These are phyloP conservation scores for Cryptococcus jaspeensis DNA, from an alignment of 1,284 basidiomycete species.

Conservation along the genomic window DNA sequence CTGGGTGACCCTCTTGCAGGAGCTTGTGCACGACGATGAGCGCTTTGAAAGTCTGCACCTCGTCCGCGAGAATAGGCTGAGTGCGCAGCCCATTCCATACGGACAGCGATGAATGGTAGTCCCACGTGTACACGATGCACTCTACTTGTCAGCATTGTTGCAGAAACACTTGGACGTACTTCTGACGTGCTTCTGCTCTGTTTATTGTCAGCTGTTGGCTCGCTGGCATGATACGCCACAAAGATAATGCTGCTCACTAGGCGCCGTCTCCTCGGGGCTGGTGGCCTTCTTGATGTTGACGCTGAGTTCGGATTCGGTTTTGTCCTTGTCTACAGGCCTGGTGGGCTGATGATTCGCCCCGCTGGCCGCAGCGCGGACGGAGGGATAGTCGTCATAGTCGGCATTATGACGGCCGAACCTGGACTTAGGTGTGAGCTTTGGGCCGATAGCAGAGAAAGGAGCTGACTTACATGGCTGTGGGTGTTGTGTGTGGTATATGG, in stretches of 20 bases:
- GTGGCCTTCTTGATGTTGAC: slow-evolving; percentile 97
- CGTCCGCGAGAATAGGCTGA: slow-evolving; percentile 89
- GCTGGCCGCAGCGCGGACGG: slow-evolving; percentile 30
- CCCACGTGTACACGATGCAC: slow-evolving; percentile 97
- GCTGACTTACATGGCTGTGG: background rate
- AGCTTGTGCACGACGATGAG: slow-evolving; percentile 95
- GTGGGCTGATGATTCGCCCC: slow-evolving; percentile 72
- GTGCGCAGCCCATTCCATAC: slow-evolving; percentile 95
- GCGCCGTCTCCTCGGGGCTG: slow-evolving; percentile 81
- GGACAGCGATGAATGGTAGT: slow-evolving; percentile 93
- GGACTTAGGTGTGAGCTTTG: background rate
- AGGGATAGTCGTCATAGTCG: slow-evolving; percentile 40
- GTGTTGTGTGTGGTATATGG: background rate
- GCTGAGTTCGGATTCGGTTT: slow-evolving; percentile 85
- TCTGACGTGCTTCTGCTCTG: slow-evolving; percentile 93
- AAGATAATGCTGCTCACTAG: slow-evolving; percentile 35
- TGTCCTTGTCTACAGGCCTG: slow-evolving; percentile 93
- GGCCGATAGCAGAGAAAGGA: too few species aligned
- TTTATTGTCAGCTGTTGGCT: slow-evolving; percentile 14
- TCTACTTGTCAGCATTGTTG: slow-evolving; percentile 56
- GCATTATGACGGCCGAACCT: slow-evolving; percentile 39
- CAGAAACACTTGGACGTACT: slow-evolving; percentile 63
- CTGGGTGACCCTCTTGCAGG: slow-evolving; percentile 89
- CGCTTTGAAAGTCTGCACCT: slow-evolving; percentile 94
- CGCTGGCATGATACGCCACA: background rate